Percentiles rank a stretch among this genome's conserved stretches.
Evolutionary conservation across 768 basidiomycete genomes (phyloP).

Genomic region (Trametopsis cervina): DNA sequence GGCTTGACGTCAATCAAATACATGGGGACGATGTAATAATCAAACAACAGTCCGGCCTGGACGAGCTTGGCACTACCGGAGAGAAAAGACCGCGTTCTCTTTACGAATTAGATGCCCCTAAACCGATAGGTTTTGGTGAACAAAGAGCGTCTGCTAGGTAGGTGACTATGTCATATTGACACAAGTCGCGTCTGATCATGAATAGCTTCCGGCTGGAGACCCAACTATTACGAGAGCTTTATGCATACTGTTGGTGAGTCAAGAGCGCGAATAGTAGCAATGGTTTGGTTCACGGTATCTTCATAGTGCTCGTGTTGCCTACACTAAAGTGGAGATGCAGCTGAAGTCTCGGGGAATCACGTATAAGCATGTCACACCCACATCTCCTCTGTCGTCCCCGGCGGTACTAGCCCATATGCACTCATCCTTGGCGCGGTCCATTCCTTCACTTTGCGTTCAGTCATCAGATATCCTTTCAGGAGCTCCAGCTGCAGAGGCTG

Average conservation of each 20-base stretch:
- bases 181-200: background rate
- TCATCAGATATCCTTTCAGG: constrained; percentile 77
- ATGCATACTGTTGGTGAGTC: constrained; percentile 79
- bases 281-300: no score
- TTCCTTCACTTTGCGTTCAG: constrained; percentile 80
- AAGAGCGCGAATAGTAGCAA: no score
- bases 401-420: constrained; percentile 51
- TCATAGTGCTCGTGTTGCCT: constrained; percentile 80
- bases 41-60: constrained; percentile 3
- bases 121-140: constrained; percentile 6
- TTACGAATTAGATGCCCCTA: constrained; percentile 4
- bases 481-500: constrained; percentile 83
- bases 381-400: constrained; percentile 28
- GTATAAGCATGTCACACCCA: constrained; percentile 68
- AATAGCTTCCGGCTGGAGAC: constrained; percentile 63
- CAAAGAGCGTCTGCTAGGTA: constrained; percentile 11
- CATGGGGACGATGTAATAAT: constrained; percentile 23
- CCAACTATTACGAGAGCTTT: constrained; percentile 68
- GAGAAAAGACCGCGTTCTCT: constrained; percentile 26
- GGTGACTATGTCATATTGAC: background rate
- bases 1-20: constrained; percentile 69
- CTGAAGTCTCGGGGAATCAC: constrained; percentile 78
- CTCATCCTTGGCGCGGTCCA: constrained; percentile 67
- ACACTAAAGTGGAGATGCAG: constrained; percentile 82
- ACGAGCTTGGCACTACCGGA: constrained; percentile 12